These are phyloP conservation scores for Catenaria anguillulae DNA, from an alignment of 371 early-diverging fungal genomes.

Conservation along the genomic window DNA sequence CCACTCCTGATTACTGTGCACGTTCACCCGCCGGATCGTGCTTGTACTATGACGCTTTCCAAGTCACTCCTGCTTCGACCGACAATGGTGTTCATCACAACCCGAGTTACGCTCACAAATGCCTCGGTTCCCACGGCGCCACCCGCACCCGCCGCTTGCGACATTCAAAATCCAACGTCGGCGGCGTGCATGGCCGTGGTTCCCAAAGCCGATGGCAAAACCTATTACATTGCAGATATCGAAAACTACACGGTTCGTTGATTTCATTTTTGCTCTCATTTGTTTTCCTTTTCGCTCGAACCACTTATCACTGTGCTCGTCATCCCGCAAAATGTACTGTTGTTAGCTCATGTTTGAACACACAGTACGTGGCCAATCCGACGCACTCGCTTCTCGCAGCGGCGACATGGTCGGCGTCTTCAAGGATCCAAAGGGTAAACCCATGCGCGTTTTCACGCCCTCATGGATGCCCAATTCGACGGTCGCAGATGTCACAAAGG, in stretches of 20 bases:
- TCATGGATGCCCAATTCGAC: neutral
- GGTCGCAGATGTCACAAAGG: neutral
- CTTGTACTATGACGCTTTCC: conserved; percentile 11
- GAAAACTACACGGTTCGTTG: conserved; percentile 3
- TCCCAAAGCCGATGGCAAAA: too few relatives aligned
- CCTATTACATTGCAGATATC: neutral
- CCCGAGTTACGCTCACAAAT: conserved; percentile 17
- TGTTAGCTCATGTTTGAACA: conserved; percentile 39
- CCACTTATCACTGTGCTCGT: too few relatives aligned
- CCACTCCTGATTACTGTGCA: conserved; percentile 10
- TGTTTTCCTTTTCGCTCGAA: too few relatives aligned
- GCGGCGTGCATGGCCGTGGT: neutral
- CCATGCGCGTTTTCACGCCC: neutral
- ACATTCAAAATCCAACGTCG: neutral
- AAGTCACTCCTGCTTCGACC: conserved; percentile 14
- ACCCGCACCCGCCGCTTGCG: neutral
- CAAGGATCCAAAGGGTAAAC: neutral
- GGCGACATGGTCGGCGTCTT: conserved; percentile 21
- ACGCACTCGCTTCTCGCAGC: conserved; percentile 20
- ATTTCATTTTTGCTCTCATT: too few relatives aligned
- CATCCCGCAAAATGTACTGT: too few relatives aligned
- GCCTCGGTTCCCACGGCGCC: conserved; percentile 12
- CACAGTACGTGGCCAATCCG: conserved; percentile 24
- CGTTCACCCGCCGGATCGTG: conserved; percentile 10
- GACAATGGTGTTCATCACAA: conserved; percentile 17